Conservation (phyloP, 2,329 filamentous ascomycete genomes). For the Verticillium tricorpus region DNA sequence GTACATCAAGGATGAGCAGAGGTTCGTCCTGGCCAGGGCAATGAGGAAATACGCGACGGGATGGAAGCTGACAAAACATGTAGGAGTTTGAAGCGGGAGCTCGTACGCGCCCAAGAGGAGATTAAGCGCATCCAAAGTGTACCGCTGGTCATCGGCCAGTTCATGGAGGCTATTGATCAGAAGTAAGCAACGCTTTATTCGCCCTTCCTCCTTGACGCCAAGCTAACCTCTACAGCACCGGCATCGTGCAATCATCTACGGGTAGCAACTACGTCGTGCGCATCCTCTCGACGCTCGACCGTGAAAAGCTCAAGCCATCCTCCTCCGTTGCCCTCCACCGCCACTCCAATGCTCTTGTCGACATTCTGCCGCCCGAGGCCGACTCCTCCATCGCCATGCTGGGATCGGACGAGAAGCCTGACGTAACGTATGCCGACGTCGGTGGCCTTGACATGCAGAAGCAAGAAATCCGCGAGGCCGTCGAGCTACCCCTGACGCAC, state of each 20-base stretch:
- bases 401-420: slow-evolving; percentile 92
- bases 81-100: slow-evolving; percentile 92
- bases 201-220: not conserved
- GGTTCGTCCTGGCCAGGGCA: slow-evolving; percentile 40
- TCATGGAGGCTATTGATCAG: slow-evolving; percentile 99
- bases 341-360: slow-evolving; percentile 96
- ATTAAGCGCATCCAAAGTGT: slow-evolving; percentile 99
- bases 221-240: slow-evolving; percentile 59
- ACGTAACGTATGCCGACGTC: slow-evolving; percentile 96
- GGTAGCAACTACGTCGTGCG: slow-evolving; percentile 99
- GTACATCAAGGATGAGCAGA: slow-evolving; percentile 99
- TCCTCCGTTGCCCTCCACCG: slow-evolving; percentile 96
- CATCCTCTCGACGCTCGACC: slow-evolving; percentile 95
- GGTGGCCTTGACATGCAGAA: slow-evolving; percentile 99
- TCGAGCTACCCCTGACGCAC: slow-evolving; percentile 93
- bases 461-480: slow-evolving; percentile 96
- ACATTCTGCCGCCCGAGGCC: slow-evolving; percentile 97
- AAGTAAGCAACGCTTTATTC: slow-evolving; percentile 61
- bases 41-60: not conserved
- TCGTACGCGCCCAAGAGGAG: slow-evolving; percentile 96
- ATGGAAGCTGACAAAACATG: slow-evolving; percentile 13
- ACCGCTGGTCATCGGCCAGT: slow-evolving; percentile 95
- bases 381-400: slow-evolving; percentile 99
- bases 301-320: slow-evolving; percentile 95
- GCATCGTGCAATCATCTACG: slow-evolving; percentile 96